phyloP scores from a whole-genome alignment of 305 asterid genomes.

The Fraxinus dipetala region DNA sequence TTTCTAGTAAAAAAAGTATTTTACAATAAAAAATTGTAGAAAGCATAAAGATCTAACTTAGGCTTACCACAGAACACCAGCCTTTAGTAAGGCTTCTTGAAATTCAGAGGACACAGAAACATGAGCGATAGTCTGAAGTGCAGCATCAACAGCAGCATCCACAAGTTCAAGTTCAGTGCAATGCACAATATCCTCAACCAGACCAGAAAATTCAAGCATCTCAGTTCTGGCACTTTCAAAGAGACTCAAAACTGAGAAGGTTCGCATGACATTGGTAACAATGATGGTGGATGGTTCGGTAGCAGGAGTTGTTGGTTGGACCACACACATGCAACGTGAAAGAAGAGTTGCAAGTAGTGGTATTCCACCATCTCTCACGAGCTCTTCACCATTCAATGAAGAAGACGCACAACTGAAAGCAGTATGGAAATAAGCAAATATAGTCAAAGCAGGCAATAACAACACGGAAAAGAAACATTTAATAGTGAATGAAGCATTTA shows the following conservation, averaged over 20 bases:
- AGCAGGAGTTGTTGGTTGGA: slow-evolving; percentile 84
- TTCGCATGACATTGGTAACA: slow-evolving; percentile 80
- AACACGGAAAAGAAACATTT: slow-evolving; percentile 4
- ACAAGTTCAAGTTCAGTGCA: slow-evolving; percentile 95
- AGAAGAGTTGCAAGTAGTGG: slow-evolving; percentile 89
- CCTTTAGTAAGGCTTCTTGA: slow-evolving; percentile 78
- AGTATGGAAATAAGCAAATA: slow-evolving; percentile 8
- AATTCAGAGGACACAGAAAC: slow-evolving; percentile 74
- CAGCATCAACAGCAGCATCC: slow-evolving; percentile 76
- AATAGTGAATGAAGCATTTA: slow-evolving; percentile 31
- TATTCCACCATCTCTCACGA: slow-evolving; percentile 93
- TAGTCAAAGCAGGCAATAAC: not conserved
- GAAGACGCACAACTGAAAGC: slow-evolving; percentile 86
- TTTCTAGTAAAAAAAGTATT: not conserved
- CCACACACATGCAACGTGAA: slow-evolving; percentile 95
- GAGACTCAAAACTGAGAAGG: slow-evolving; percentile 83
- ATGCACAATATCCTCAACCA: slow-evolving; percentile 88
- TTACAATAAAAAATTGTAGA: not conserved
- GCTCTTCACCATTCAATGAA: slow-evolving; percentile 96
- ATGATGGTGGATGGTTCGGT: slow-evolving; percentile 76
- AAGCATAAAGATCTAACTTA: slow-evolving; percentile 14
- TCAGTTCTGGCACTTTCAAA: slow-evolving; percentile 88
- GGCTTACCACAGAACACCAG: slow-evolving; percentile 89
- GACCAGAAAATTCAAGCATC: slow-evolving; percentile 76
- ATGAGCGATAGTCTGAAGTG: slow-evolving; percentile 85